phyloP scores from a whole-genome alignment of 768 basidiomycete species.

The Sistotremastrum niveocremeum region DNA sequence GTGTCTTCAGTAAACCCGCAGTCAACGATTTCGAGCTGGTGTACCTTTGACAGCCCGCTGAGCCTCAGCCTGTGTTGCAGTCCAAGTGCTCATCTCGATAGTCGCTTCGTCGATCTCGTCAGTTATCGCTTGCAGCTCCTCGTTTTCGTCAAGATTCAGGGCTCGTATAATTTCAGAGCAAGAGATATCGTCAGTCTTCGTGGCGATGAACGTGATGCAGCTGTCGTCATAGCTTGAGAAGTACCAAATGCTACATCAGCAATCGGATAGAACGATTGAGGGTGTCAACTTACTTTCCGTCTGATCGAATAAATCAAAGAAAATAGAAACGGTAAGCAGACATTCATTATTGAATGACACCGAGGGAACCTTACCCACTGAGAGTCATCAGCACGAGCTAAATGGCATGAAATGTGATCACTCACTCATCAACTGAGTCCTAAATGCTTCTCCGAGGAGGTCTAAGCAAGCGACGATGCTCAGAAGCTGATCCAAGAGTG shows the following conservation, averaged over 20 bases:
- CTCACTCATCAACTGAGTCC: slow-evolving; percentile 47
- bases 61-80: slow-evolving; percentile 26
- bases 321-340: not conserved
- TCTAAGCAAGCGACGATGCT: slow-evolving; percentile 18
- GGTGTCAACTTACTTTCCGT: slow-evolving; percentile 36
- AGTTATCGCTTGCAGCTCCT: slow-evolving; percentile 36
- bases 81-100: slow-evolving; percentile 24
- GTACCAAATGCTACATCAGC: slow-evolving; percentile 1
- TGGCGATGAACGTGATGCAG: slow-evolving; percentile 51
- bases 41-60: slow-evolving; percentile 31
- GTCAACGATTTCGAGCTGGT: too few species aligned
- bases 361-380: slow-evolving; percentile 28
- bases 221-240: slow-evolving; percentile 37
- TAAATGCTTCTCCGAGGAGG: slow-evolving; percentile 52
- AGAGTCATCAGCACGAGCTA: slow-evolving; percentile 1
- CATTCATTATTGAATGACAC: not conserved
- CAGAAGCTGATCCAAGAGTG: not conserved
- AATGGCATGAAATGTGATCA: not conserved
- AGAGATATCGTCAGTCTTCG: slow-evolving; percentile 52
- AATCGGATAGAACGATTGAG: not conserved
- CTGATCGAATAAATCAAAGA: slow-evolving; percentile 15
- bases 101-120: slow-evolving; percentile 26
- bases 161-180: slow-evolving; percentile 42
- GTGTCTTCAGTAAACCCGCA: too few species aligned
- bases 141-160: slow-evolving; percentile 38